Base-by-base conservation (phyloP, 345 rosid species). In the Punica granatum region DNA sequence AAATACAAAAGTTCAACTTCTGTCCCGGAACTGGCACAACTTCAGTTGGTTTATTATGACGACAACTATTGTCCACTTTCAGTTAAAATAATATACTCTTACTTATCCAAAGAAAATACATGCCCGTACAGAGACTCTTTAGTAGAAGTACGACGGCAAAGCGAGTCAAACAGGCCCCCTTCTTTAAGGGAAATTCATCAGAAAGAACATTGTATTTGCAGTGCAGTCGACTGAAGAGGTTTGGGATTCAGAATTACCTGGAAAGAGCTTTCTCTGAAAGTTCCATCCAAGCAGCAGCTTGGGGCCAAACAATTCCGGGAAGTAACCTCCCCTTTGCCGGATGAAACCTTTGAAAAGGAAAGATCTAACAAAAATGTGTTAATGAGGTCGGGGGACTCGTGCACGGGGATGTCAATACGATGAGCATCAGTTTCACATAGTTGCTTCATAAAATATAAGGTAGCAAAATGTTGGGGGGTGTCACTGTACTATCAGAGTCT, bases 161-260 rank as follows among this genome's bases (percentile, higher is more conserved):
- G 30, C n/a, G 58, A 48, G 25, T 51, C 11, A n/a, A 51, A 51
- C 3, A 13, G 58, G 3, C 23, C 58, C 6, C 58, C 23, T 30
- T 51, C 58, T 23, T 48, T 23, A 51, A 11, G 6, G 28, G 58
- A 51, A 51, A 51, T 51, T 51, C 28, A 51, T 51, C 58, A n/a
- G 28, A 51, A 51, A 51, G 21, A n/a, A n/a, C 58, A 51, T 8
- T n/a, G 28, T 51, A 51, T 51, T 51, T 51, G n/a, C 28, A n/a
- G 12, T n/a, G 58, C 12, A 23, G 58, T n/a, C 58, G 23, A 51
- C 58, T 10, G 30, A 51, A n/a, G 54, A 48, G 58, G 30, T 51
- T 8, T 51, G 30, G 58, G 21, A 51, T 51, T n/a, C 58, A 51
- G 30, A 51, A 51, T 51, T 51, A 51, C 58, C 58, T 51, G 58